These are phyloP conservation scores for Thielaviopsis punctulata DNA, from an alignment of 2,329 filamentous ascomycete genomes.

Conservation along the genomic window DNA sequence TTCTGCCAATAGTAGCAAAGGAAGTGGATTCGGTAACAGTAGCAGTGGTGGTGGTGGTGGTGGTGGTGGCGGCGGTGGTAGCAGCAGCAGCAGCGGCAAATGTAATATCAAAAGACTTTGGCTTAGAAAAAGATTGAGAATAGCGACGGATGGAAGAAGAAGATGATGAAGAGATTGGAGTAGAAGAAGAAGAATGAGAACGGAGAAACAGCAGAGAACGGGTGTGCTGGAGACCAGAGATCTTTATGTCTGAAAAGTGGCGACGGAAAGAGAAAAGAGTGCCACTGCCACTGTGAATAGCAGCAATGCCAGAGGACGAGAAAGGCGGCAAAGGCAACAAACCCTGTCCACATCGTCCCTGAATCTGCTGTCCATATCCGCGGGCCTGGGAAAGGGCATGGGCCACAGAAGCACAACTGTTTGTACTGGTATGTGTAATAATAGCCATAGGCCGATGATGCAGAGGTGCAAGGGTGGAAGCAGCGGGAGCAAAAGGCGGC, in stretches of 20 bases:
- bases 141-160: conserved; percentile 8
- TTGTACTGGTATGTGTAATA: too few species aligned
- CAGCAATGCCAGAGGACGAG: not conserved
- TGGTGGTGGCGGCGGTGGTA: not conserved
- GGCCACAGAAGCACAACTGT: not conserved
- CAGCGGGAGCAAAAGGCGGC: not conserved
- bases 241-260: conserved; percentile 11
- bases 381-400: conserved; percentile 1
- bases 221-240: conserved; percentile 7
- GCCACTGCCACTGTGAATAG: not conserved
- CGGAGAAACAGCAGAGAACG: not conserved
- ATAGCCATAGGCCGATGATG: not conserved
- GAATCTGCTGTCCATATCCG: conserved; percentile 5
- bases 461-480: not conserved
- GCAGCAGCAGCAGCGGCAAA: not conserved
- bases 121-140: not conserved
- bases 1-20: conserved; percentile 11
- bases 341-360: conserved; percentile 10
- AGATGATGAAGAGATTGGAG: not conserved
- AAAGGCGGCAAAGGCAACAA: not conserved
- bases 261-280: conserved; percentile 6
- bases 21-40: conserved; percentile 2
- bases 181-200: conserved; percentile 2
- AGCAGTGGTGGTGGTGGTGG: not conserved
- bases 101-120: not conserved